Evolutionary conservation across 2,329 filamentous ascomycete species (phyloP).

Genomic region (Cladosporium sp.): DNA sequence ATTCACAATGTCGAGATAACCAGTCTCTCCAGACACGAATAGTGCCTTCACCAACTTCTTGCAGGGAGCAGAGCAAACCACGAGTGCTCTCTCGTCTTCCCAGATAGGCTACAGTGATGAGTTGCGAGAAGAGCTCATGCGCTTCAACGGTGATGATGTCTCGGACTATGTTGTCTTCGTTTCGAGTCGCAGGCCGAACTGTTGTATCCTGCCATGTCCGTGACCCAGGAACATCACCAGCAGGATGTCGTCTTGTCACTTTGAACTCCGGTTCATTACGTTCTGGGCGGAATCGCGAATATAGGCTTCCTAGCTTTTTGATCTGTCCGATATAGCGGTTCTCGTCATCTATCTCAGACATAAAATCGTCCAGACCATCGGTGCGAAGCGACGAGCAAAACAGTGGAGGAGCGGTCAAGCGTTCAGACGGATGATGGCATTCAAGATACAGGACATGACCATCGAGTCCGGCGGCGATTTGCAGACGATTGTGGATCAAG

Average conservation of each 20-base stretch:
- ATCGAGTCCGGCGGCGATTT: constrained; percentile 53
- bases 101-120: constrained; percentile 65
- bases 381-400: constrained; percentile 66
- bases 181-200: constrained; percentile 12
- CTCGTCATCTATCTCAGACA: constrained; percentile 33
- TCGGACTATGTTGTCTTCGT: constrained; percentile 39
- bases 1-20: constrained; percentile 50
- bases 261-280: constrained; percentile 48
- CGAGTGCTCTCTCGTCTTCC: constrained; percentile 60
- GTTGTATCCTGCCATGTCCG: constrained; percentile 33
- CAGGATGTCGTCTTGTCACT: constrained; percentile 37
- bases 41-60: constrained; percentile 64
- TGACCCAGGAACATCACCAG: constrained; percentile 46
- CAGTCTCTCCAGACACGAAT: constrained; percentile 70
- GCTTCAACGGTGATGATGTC: constrained; percentile 64
- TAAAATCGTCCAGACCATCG: constrained; percentile 48
- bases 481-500: constrained; percentile 61
- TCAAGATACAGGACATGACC: constrained; percentile 70
- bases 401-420: constrained; percentile 64
- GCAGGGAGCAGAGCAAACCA: constrained; percentile 60
- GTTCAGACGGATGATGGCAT: constrained; percentile 69
- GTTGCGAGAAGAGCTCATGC: constrained; percentile 69
- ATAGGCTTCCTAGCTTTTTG: constrained; percentile 55
- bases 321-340: constrained; percentile 35
- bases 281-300: constrained; percentile 67